Conservation (phyloP, 2,329 filamentous ascomycete species). For the Phyllosticta capitalensis region DNA sequence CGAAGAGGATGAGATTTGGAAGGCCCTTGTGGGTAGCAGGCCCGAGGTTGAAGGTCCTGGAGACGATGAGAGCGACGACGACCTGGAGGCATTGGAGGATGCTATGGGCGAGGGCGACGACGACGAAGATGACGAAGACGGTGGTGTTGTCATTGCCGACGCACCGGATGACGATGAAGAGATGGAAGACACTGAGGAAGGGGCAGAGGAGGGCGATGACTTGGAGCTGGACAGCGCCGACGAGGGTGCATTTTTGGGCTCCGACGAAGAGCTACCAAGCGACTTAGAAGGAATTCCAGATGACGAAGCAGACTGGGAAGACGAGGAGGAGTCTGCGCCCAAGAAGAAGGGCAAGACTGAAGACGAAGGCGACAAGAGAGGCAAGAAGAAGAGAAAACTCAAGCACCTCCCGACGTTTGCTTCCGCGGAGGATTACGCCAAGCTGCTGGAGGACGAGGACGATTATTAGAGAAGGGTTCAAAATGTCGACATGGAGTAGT, state of each 20-base stretch:
- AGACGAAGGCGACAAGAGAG: slow-evolving; percentile 26
- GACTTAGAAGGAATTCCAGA: slow-evolving; percentile 34
- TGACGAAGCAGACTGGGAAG: slow-evolving; percentile 37
- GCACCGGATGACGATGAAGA: slow-evolving; percentile 31
- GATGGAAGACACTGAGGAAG: slow-evolving; percentile 28
- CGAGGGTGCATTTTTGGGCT: slow-evolving; percentile 46
- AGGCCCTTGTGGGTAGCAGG: slow-evolving; percentile 72
- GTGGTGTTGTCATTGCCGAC: slow-evolving; percentile 36
- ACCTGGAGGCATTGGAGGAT: slow-evolving; percentile 45
- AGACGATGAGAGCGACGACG: slow-evolving; percentile 45
- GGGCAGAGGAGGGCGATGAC: slow-evolving; percentile 29
- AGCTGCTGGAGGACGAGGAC: slow-evolving; percentile 65
- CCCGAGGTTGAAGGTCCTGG: slow-evolving; percentile 62
- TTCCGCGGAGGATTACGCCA: slow-evolving; percentile 86
- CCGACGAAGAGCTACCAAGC: slow-evolving; percentile 46
- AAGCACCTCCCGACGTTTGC: slow-evolving; percentile 89
- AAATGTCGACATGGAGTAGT: background rate
- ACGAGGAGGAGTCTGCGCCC: slow-evolving; percentile 28
- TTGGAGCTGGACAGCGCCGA: slow-evolving; percentile 41
- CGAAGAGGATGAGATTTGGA: slow-evolving; percentile 83
- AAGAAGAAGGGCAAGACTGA: slow-evolving; percentile 30
- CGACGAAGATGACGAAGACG: slow-evolving; percentile 39
- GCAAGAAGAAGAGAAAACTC: slow-evolving; percentile 68
- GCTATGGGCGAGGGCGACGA: slow-evolving; percentile 39
- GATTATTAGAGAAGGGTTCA: slow-evolving; percentile 2